These are phyloP conservation scores for Lentinula novae-zelandiae DNA, from an alignment of 1,284 basidiomycete species.

Conservation along the genomic window DNA sequence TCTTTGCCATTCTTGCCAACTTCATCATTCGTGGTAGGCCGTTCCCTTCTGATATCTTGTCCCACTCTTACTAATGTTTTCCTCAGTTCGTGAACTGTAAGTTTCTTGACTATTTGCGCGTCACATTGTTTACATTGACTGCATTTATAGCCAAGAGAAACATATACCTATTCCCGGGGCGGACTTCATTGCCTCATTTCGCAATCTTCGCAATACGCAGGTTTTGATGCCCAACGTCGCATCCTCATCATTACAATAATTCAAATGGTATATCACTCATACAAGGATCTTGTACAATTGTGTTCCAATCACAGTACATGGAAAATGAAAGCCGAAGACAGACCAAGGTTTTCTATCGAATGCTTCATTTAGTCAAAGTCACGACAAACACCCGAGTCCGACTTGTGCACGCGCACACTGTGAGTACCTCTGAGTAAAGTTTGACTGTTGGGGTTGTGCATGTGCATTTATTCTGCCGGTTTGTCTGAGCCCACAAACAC, in stretches of 20 bases:
- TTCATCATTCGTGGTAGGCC: slow-evolving; percentile 76
- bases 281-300: too few species aligned
- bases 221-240: background rate
- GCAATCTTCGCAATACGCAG: background rate
- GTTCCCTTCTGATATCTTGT: background rate
- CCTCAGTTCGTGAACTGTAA: slow-evolving; percentile 43
- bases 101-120: slow-evolving; percentile 14
- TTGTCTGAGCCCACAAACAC: slow-evolving; percentile 45
- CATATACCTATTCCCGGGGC: slow-evolving; percentile 31
- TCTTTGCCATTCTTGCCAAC: slow-evolving; percentile 82
- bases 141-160: slow-evolving; percentile 25
- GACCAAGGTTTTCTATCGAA: background rate
- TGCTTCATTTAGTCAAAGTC: background rate
- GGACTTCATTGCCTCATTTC: slow-evolving; percentile 2
- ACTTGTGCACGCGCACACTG: background rate
- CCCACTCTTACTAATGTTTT: background rate
- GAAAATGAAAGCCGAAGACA: too few species aligned
- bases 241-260: background rate
- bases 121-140: background rate
- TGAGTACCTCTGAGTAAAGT: background rate
- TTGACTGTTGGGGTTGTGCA: too few species aligned
- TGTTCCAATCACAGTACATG: too few species aligned
- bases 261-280: background rate
- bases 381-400: background rate
- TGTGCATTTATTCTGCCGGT: slow-evolving; percentile 14